Evolutionary conservation across 495 filamentous ascomycete species (phyloP), one percentile per base, ranked within the genome.

Genomic region (Pyrenula aspistea): DNA sequence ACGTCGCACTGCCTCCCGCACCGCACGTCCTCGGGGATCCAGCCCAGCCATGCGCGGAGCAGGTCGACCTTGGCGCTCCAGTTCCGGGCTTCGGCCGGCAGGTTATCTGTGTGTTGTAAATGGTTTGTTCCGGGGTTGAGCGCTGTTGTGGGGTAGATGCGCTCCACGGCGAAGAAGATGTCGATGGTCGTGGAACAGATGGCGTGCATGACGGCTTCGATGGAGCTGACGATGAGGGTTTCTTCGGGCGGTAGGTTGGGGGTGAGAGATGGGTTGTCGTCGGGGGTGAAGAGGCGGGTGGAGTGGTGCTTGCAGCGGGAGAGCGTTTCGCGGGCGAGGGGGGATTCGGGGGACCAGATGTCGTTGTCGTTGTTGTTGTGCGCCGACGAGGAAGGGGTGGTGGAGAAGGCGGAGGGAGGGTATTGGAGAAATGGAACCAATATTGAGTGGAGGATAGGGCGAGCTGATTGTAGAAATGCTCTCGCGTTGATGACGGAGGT

Each of bases 11-110:
- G 53, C 50, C 60, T 56, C 10, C 53, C 55, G 53, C 66, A 67
- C 21, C 57, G 53, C 15, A 58, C 55, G 59, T 63, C 66, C 55
- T 68, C 63, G 51, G 64, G 62, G 24, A 59, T 65, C 68, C 68
- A 71, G 3, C 68, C 68, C 24, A 71, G 59, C 68, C 68, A 71
- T 2, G 68, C 67, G 53, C 66, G 65, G 11, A 71, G 58, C 49
- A 69, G 63, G 54, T 64, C 62, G 2, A 68, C 12, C 19, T 62
- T 51, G 22, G 55, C 15, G 36, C 31, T 60, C 67, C 67, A 71
- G 1, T 3, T 12, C 19, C 24, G 47, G 11, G 12, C n/a, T 36
- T 10, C 22, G 15, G 31, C 4, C 15, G 15, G 8, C 15, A 15
- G 4, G 31, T 8, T 15, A 4, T 8, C 15, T 42, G 8, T 15